A percentile compares a stretch with the other conserved stretches of the same genome.
Evolutionary conservation across 192 early-diverging fungal species (phyloP).

Genomic region (Mortierella hygrophila): DNA sequence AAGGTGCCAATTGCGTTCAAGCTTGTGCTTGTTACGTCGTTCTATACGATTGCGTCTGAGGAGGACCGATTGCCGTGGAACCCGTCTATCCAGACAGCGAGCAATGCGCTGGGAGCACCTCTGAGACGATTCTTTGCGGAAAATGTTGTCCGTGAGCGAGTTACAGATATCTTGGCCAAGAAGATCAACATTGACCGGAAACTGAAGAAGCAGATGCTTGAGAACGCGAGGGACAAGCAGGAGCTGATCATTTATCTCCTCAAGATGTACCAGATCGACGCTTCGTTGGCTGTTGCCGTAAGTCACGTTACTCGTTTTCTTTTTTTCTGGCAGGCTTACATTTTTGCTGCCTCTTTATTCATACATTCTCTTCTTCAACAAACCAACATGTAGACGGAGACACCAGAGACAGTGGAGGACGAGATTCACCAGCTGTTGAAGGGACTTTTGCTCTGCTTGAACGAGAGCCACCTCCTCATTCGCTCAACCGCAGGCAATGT

Average conservation of each 20-base stretch:
- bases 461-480: conserved; percentile 77
- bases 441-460: conserved; percentile 81
- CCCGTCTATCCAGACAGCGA: conserved; percentile 67
- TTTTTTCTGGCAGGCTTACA: background rate
- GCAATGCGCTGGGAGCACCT: conserved; percentile 70
- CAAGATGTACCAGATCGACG: conserved; percentile 80
- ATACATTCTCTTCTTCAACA: background rate
- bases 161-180: conserved; percentile 45
- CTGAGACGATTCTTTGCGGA: conserved; percentile 77
- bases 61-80: conserved; percentile 78
- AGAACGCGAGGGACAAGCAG: conserved; percentile 76
- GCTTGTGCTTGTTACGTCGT: conserved; percentile 83
- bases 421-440: conserved; percentile 81
- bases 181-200: conserved; percentile 39
- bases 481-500: conserved; percentile 79
- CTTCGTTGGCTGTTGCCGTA: conserved; percentile 79
- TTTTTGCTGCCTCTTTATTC: conserved; percentile 4
- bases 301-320: conserved; percentile 36
- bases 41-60: conserved; percentile 78
- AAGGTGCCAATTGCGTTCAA: conserved; percentile 82
- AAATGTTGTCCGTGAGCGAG: conserved; percentile 55
- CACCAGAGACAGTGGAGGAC: conserved; percentile 72
- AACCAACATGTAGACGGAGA: conserved; percentile 65
- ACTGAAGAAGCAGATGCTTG: conserved; percentile 65
- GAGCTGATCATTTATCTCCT: conserved; percentile 86